A percentile compares a stretch with the other conserved stretches of the same genome.
phyloP scores from a whole-genome alignment of 164 flowering plant genomes.

The Tetrastigma voinierianum region DNA sequence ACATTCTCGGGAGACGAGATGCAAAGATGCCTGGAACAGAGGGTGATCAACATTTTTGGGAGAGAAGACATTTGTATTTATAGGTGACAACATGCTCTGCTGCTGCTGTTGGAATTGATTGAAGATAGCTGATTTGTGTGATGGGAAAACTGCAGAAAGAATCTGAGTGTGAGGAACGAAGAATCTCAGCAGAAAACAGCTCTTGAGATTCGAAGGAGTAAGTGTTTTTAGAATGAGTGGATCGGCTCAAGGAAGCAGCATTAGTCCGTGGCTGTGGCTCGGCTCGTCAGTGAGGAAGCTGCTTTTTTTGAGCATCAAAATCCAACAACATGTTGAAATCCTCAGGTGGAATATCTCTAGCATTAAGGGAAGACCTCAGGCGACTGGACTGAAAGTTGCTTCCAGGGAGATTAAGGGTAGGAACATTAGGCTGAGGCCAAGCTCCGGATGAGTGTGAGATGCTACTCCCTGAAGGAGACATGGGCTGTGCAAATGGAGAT shows the following conservation, averaged over 20 bases:
- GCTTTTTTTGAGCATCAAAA: constrained; percentile 62
- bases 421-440: constrained; percentile 85
- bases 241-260: constrained; percentile 46
- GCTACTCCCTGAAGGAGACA: constrained; percentile 78
- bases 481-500: constrained; percentile 76
- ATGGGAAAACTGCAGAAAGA: constrained; percentile 58
- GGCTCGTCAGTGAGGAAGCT: constrained; percentile 56
- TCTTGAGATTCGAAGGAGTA: constrained; percentile 80
- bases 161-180: constrained; percentile 59
- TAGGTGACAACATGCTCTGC: constrained; percentile 76
- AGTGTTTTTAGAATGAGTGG: constrained; percentile 55
- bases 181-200: constrained; percentile 62
- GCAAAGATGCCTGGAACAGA: constrained; percentile 60
- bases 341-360: constrained; percentile 69
- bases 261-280: constrained; percentile 40
- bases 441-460: constrained; percentile 56
- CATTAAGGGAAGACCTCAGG: constrained; percentile 77
- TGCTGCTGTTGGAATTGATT: constrained; percentile 86
- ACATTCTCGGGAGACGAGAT: constrained; percentile 60
- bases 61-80: constrained; percentile 61
- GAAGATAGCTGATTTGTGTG: constrained; percentile 70
- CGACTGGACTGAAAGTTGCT: constrained; percentile 90
- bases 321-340: constrained; percentile 55
- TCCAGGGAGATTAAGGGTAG: constrained; percentile 84
- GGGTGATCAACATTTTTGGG: constrained; percentile 71